These are phyloP conservation scores for Exophiala sp. DNA, from an alignment of 2,329 filamentous ascomycete genomes.

Conservation along the genomic window DNA sequence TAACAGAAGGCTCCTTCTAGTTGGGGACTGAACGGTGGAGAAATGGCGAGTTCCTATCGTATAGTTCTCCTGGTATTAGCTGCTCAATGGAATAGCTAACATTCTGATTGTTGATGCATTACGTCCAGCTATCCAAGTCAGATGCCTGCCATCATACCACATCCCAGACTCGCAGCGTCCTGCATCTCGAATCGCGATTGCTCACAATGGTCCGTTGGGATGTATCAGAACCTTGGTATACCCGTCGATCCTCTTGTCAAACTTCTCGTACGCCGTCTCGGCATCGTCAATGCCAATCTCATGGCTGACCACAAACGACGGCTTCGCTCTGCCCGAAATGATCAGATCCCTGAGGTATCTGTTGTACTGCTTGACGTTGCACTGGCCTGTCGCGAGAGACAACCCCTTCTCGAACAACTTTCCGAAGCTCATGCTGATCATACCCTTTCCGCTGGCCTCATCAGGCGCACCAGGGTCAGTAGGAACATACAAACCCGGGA, in stretches of 20 bases:
- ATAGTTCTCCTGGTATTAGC: no score
- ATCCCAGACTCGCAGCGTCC: neutral
- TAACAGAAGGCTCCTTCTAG: no score
- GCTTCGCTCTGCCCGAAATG: constrained; percentile 61
- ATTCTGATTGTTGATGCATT: no score
- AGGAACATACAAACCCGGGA: constrained; percentile 50
- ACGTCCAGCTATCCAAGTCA: no score
- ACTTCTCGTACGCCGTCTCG: constrained; percentile 60
- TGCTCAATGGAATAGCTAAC: no score
- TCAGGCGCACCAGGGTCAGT: constrained; percentile 62
- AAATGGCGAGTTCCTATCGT: no score
- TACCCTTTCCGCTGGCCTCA: constrained; percentile 57
- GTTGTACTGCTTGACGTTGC: constrained; percentile 67
- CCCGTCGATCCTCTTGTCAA: constrained; percentile 63
- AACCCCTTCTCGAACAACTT: constrained; percentile 62
- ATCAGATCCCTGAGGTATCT: constrained; percentile 64
- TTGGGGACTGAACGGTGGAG: no score
- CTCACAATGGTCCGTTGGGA: constrained; percentile 52
- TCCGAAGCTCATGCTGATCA: constrained; percentile 62
- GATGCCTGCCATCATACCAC: neutral
- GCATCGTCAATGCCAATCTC: constrained; percentile 62
- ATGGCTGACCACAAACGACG: constrained; percentile 64
- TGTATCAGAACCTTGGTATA: constrained; percentile 68
- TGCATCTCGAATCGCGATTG: neutral
- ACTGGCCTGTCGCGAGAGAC: constrained; percentile 52